Evolutionary conservation across 176 grass and related monocot genomes (phyloP).

Genomic region (Typha latifolia): DNA sequence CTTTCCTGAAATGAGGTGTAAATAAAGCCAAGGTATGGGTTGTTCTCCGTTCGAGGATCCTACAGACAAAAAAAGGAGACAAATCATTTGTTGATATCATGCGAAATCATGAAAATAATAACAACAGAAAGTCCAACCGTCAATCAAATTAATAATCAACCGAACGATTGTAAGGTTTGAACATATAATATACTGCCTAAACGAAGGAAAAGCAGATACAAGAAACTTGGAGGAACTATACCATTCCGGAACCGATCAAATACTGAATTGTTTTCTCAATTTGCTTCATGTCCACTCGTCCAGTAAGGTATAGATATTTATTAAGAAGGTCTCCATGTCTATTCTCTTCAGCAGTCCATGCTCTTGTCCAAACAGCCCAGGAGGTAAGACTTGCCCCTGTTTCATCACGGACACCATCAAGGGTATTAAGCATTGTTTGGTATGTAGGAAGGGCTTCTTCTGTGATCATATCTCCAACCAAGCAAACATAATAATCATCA

Average conservation of each 20-base stretch:
- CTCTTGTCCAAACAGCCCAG: conserved; percentile 31
- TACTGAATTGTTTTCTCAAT: conserved; percentile 31
- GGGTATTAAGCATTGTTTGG: conserved; percentile 34
- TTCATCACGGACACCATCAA: conserved; percentile 33
- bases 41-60: conserved; percentile 29
- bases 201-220: too few species aligned
- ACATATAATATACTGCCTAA: too few species aligned
- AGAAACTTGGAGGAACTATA: too few species aligned
- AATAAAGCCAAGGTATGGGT: conserved; percentile 28
- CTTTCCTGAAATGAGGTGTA: conserved; percentile 42
- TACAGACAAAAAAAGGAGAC: background rate
- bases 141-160: too few species aligned
- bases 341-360: conserved; percentile 30
- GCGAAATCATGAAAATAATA: too few species aligned
- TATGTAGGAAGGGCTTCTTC: too few species aligned
- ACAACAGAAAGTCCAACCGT: too few species aligned
- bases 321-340: conserved; percentile 32
- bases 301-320: conserved; percentile 32
- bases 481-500: too few species aligned
- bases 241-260: conserved; percentile 28
- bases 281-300: conserved; percentile 20
- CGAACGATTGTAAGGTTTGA: too few species aligned
- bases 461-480: too few species aligned
- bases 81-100: too few species aligned
- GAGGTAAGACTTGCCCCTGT: conserved; percentile 21